Evolutionary conservation across 345 rosid genomes (phyloP), one percentile per base, ranked within the genome.

Genomic region (Rubroshorea leprosula): DNA sequence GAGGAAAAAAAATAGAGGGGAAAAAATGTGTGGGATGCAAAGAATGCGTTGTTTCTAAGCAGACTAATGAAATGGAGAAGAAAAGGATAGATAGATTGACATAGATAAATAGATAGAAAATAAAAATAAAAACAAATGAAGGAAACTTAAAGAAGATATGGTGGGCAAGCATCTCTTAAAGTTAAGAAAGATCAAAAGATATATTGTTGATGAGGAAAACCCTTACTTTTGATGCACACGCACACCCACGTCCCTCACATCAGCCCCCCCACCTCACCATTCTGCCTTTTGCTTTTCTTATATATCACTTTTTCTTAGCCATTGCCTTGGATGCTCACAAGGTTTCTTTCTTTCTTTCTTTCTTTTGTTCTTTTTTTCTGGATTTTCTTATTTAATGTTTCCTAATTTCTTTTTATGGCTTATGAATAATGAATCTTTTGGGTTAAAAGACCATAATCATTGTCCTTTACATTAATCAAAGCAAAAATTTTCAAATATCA

Each of bases 31-130:
- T 71, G 87, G 88, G 77, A 56, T 49, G 65, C 51, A 71, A 67
- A 55, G 84, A 76, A 79, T 60, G 96, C 96, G 89, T 87, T 78
- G 86, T 79, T 74, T 73, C 56, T 78, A 87, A 80, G 96, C 96
- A 71, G 85, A 79, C 79, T 71, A 75, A 35, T 35, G 54, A 47
- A 68, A 66, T 57, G 67, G 68, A 62, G 58, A 58, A 60, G 74
- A 68, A 58, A 68, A 64, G 55, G 61, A 48, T 25, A 57, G 41
- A 61, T 55, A 67, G 48, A 62, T 43, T 55, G 29, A 55, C 7
- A 53, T 14, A 44, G 47, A 4, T 2, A 60, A 77, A 67, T 27
- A 54, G 67, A 64, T 61, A 10, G 6, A 44, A 44, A 13, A 14
- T 6, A 13, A 13, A 10, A 13, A 44, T 14, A 44, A 44, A 44